These are phyloP conservation scores for Colletotrichum musicola DNA, from an alignment of 2,329 filamentous ascomycete genomes.

Conservation along the genomic window DNA sequence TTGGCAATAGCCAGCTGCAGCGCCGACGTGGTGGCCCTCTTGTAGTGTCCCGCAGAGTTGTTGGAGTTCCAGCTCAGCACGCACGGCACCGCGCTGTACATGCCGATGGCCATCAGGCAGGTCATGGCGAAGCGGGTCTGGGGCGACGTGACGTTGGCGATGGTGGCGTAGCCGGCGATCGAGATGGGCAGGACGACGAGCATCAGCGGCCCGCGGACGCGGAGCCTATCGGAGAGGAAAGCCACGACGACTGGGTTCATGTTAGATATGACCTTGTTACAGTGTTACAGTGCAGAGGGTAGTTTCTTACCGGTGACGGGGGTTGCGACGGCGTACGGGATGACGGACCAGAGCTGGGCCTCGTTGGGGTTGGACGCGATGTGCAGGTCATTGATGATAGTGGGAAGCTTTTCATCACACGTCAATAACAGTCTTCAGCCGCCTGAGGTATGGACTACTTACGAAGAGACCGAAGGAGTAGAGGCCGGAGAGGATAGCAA, in stretches of 20 bases:
- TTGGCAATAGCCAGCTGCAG: slow-evolving; percentile 77
- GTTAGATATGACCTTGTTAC: rapidly evolving
- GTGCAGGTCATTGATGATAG: slow-evolving; percentile 70
- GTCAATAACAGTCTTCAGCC: neutral
- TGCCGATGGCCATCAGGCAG: slow-evolving; percentile 74
- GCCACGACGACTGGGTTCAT: slow-evolving; percentile 60
- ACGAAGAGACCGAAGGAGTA: slow-evolving; percentile 76
- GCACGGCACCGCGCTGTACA: slow-evolving; percentile 73
- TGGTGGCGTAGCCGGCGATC: slow-evolving; percentile 74
- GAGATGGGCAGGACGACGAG: slow-evolving; percentile 72
- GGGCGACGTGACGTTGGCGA: slow-evolving; percentile 66
- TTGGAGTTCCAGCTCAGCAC: slow-evolving; percentile 76
- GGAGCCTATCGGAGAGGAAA: slow-evolving; percentile 70
- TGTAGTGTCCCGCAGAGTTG: slow-evolving; percentile 78
- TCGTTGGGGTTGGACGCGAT: slow-evolving; percentile 67
- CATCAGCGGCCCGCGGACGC: slow-evolving; percentile 72
- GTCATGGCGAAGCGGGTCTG: slow-evolving; percentile 74
- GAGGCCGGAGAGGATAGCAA: slow-evolving; percentile 68
- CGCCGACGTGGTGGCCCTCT: slow-evolving; percentile 75
- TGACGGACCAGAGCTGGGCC: slow-evolving; percentile 73
- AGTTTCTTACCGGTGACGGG: slow-evolving; percentile 61
- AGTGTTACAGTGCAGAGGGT: rapidly evolving
- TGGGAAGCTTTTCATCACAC: slow-evolving; percentile 62
- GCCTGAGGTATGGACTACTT: slow-evolving; percentile 41
- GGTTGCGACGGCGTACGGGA: slow-evolving; percentile 72